Percentiles rank a stretch among this genome's conserved stretches.
Evolutionary conservation across 305 asterid species (phyloP).

Genomic region (Plantago lanceolata): DNA sequence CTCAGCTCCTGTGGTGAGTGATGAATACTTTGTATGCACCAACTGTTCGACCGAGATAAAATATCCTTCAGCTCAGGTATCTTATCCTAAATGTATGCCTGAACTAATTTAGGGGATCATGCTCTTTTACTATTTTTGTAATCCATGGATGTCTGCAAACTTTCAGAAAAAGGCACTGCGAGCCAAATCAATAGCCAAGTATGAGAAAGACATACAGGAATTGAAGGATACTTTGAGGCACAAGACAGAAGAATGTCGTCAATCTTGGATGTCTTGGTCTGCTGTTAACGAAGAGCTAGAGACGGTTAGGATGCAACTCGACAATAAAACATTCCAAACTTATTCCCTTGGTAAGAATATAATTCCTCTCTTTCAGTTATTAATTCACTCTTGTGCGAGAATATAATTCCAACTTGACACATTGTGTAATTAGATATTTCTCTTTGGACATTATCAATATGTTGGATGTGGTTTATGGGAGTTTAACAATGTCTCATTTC

Average conservation of each 20-base stretch:
- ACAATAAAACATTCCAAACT: constrained; percentile 65
- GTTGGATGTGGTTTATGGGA: neutral
- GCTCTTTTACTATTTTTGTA: constrained; percentile 13
- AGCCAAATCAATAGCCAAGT: constrained; percentile 53
- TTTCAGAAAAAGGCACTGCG: constrained; percentile 57
- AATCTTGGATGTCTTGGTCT: constrained; percentile 95
- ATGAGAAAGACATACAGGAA: constrained; percentile 76
- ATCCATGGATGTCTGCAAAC: constrained; percentile 19
- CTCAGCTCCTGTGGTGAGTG: constrained; percentile 43
- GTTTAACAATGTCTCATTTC: neutral
- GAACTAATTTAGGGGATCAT: constrained; percentile 7
- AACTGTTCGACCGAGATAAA: constrained; percentile 68
- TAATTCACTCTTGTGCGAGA: constrained; percentile 8
- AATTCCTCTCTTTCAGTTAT: constrained; percentile 11
- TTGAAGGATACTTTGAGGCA: constrained; percentile 59
- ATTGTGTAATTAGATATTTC: neutral
- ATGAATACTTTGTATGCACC: constrained; percentile 49
- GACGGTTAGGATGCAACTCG: constrained; percentile 82
- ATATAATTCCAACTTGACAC: too few species aligned
- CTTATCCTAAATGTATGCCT: constrained; percentile 3
- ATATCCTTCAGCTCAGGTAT: constrained; percentile 76
- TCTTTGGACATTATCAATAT: neutral
- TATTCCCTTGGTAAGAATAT: constrained; percentile 70
- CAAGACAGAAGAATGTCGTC: constrained; percentile 89
- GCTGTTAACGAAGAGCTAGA: constrained; percentile 77